Base-by-base conservation (phyloP, 2,329 filamentous ascomycete genomes). In the Thermoascus crustaceus region DNA sequence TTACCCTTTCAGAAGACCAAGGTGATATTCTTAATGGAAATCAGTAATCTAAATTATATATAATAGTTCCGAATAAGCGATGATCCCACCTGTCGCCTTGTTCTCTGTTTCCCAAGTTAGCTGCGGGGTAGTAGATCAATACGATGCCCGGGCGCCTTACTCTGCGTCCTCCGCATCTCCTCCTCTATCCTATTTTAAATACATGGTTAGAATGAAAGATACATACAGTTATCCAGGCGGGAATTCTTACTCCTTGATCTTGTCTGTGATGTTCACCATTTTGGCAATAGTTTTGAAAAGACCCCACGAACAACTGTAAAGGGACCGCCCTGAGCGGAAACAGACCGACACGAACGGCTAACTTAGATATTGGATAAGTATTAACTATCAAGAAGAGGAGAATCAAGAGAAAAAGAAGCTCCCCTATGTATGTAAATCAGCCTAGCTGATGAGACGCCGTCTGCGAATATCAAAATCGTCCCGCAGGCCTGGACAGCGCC, bases 201-300 rank as follows among this genome's bases (percentile, higher is more conserved):
- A 6, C 13, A 34, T 16, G 17, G 10, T 20, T 29, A 32, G 4
- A n/a, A 13, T 35, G n/a, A 46, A 29, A 19, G 6, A 33, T 16
- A 9, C 26, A 25, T 37, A 16, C 7, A 20, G 24, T n/a, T 3
- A 9, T 7, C 31, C 2, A 33, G 4, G 10, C n/a, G 11, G 7
- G 13, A 19, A 7, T 7, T 60, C 80, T 56, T 67, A 94, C 89
- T 96, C 91, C 75, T 98, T 98, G 71, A 98, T 98, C 76, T 94
- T 96, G 37, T 98, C 93, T 48, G 91, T 96, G 49, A 98, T 98
- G 71, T 96, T 96, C 65, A 96, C 91, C 91, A 98, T 98, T 55
- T 57, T 67, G 60, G 31, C 54, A 47, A 47, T 52, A 43, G 32
- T 30, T 25, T 14, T 11, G 25, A 23, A 34, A 41, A 19, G n/a